phyloP scores from a whole-genome alignment of 768 basidiomycete species.

The Daedaleopsis sinensis region DNA sequence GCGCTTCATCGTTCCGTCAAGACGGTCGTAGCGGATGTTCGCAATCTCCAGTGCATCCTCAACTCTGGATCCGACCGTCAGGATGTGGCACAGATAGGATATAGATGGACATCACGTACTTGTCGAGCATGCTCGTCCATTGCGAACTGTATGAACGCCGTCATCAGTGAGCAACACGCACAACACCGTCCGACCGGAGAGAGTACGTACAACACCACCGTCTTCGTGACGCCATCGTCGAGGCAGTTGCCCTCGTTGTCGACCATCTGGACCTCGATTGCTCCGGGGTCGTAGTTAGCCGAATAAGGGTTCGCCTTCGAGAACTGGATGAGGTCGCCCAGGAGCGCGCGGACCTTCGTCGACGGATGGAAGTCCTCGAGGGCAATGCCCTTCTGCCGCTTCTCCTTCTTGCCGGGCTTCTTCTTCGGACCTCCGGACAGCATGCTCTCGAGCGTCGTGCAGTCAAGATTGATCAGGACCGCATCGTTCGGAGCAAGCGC shows the following conservation, averaged over 20 bases:
- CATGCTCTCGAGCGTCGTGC: conserved; percentile 37
- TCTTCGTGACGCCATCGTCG: conserved; percentile 79
- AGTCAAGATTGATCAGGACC: conserved; percentile 77
- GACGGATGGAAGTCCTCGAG: conserved; percentile 71
- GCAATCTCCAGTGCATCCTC: conserved; percentile 87
- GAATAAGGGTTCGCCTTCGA: conserved; percentile 88
- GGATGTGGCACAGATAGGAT: neutral
- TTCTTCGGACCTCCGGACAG: conserved; percentile 48
- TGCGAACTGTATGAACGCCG: conserved; percentile 63
- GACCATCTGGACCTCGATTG: conserved; percentile 75
- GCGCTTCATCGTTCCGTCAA: conserved; percentile 98
- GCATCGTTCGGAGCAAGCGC: conserved; percentile 73
- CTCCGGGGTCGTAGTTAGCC: conserved; percentile 78
- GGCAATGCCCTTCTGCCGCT: conserved; percentile 54
- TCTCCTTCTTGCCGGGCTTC: conserved; percentile 67
- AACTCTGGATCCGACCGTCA: conserved; percentile 50
- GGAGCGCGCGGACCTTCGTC: conserved; percentile 85
- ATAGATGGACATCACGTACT: conserved; percentile 49
- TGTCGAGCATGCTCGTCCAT: conserved; percentile 94
- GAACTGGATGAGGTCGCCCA: conserved; percentile 78
- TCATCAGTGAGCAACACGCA: conserved; percentile 16
- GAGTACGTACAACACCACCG: conserved; percentile 87
- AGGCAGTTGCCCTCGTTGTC: conserved; percentile 72
- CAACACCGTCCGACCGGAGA: conserved; percentile 1
- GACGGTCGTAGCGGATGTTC: conserved; percentile 84